Percentiles rank a stretch among this genome's conserved stretches.
Evolutionary conservation across 73 alveolate species (phyloP).

Genomic region (Uronychia binucleata): DNA sequence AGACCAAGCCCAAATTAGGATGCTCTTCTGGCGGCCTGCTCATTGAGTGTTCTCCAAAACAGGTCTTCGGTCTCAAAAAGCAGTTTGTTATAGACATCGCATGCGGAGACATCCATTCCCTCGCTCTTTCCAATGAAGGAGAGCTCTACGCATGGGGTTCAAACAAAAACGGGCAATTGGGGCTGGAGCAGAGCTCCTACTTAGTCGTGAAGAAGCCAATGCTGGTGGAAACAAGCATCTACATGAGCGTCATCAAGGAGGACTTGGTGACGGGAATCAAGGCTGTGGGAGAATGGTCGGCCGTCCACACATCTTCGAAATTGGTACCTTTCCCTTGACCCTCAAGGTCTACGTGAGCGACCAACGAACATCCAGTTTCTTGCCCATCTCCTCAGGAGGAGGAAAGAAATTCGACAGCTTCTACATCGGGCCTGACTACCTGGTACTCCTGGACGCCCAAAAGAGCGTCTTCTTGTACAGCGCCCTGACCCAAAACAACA

Average conservation of each 20-base stretch:
- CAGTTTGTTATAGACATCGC: slow-evolving; percentile 53
- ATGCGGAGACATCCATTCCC: slow-evolving; percentile 68
- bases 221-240: not conserved
- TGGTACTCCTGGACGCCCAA: slow-evolving; percentile 28
- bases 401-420: slow-evolving; percentile 33
- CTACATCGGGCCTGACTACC: slow-evolving; percentile 24
- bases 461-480: slow-evolving; percentile 27
- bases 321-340: slow-evolving; percentile 2
- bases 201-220: not conserved
- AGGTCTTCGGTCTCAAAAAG: slow-evolving; percentile 16
- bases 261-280: slow-evolving; percentile 20
- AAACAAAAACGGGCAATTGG: slow-evolving; percentile 72
- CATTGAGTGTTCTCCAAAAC: slow-evolving; percentile 7
- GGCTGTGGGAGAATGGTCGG: slow-evolving; percentile 28
- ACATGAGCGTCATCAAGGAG: slow-evolving; percentile 27
- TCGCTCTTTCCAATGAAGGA: slow-evolving; percentile 44
- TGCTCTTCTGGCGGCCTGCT: no score
- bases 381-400: slow-evolving; percentile 19
- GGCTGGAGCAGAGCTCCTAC: slow-evolving; percentile 31
- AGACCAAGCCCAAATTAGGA: not conserved
- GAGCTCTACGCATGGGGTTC: slow-evolving; percentile 75
- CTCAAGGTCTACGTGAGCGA: slow-evolving; percentile 28
- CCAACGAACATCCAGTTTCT: slow-evolving; percentile 5
- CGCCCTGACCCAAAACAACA: not conserved
- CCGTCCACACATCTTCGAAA: slow-evolving; percentile 15